Evolutionary conservation across 345 rosid genomes (phyloP), one percentile per base, ranked within the genome.

Genomic region (Physaria fendleri): DNA sequence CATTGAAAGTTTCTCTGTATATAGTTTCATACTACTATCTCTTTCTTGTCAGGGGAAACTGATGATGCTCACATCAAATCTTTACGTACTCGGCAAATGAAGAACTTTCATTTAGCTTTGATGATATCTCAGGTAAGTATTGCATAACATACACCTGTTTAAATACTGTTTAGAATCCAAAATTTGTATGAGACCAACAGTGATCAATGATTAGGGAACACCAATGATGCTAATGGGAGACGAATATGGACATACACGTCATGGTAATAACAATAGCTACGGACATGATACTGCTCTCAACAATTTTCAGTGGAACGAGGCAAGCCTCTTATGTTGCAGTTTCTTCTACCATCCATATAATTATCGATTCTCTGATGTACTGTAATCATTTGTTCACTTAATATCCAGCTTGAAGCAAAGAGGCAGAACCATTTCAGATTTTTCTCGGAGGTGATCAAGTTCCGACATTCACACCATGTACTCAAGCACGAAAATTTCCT

Each of bases 211-310:
- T 20, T 79, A 88, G 96, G 97, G 98, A 62, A 75, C 75, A 37
- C 97, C 97, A 44, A 86, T 92, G 98, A 86, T 86, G 95, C 73
- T 88, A 32, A 92, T 92, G 98, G 97, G 98, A 50, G 98, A 88
- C 61, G 99, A 88, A 57, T 88, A 93, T 42, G 97, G 83, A 15
- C 95, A 93, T 68, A 81, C 97, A 0, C 84, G 94, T 20, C 73
- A 78, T 73, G 99, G 99, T 61, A 93, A 88, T 52, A 93, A 88
- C 85, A 93, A 86, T 66, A 86, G 95, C 71, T 88, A 88, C 42
- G 99, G 97, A 29, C 95, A 88, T 71, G 97, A 88, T 77, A 79
- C 79, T 13, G 79, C 78, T 56, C 73, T 93, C 59, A 93, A 93
- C 78, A 81, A 88, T 78, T 86, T 88, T 63, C 91, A 77, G 71